A percentile compares a stretch with the other conserved stretches of the same genome.
phyloP scores from a whole-genome alignment of 228 moss, liverwort and hornwort genomes.

The Sphagnum fallax region DNA sequence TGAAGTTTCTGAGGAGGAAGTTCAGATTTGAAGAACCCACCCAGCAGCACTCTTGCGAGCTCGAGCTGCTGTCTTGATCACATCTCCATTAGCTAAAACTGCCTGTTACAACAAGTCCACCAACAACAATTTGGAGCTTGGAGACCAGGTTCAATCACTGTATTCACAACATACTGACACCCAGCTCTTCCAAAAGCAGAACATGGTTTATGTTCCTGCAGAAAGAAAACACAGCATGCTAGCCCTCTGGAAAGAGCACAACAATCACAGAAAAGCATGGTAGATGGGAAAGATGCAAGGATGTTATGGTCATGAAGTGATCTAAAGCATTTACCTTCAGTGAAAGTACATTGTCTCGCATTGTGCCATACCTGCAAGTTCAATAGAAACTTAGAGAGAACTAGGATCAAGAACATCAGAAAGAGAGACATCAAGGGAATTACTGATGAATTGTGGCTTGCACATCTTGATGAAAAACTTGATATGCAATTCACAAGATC shows the following conservation, averaged over 20 bases:
- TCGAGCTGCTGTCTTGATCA: constrained; percentile 85
- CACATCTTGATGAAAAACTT: neutral
- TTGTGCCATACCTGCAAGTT: constrained; percentile 84
- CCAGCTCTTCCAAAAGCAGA: too few relatives aligned
- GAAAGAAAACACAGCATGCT: too few relatives aligned
- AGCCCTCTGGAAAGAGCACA: too few relatives aligned
- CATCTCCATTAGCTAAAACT: constrained; percentile 79
- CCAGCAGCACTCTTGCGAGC: constrained; percentile 97
- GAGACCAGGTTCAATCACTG: neutral
- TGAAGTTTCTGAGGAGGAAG: neutral
- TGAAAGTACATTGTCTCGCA: constrained; percentile 96
- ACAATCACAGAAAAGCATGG: too few relatives aligned
- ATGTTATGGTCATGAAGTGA: too few relatives aligned
- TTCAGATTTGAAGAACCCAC: constrained; percentile 20
- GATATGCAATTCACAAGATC: too few relatives aligned
- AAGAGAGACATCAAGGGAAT: neutral
- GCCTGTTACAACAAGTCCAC: constrained; percentile 31
- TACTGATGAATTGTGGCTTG: neutral
- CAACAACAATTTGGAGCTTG: neutral
- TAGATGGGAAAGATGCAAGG: too few relatives aligned
- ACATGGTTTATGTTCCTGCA: too few relatives aligned
- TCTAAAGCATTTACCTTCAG: constrained; percentile 47
- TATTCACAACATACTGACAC: too few relatives aligned
- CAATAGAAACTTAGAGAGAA: too few relatives aligned
- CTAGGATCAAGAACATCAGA: too few relatives aligned